Percentiles rank a stretch among this genome's conserved stretches.
Evolutionary conservation across 164 flowering plant species (phyloP).

Genomic region (Annona cherimola): DNA sequence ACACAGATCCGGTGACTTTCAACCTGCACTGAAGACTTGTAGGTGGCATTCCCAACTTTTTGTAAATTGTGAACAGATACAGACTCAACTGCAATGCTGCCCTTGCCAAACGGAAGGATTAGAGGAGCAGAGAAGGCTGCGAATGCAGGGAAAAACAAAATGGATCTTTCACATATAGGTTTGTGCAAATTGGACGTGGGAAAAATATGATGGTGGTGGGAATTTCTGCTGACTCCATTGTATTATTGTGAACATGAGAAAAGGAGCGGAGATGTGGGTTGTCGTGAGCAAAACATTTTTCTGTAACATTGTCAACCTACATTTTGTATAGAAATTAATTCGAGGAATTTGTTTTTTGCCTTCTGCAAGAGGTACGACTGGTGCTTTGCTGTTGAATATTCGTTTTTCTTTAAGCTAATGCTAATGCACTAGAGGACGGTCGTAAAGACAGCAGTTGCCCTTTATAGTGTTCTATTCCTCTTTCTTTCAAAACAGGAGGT

Average conservation of each 20-base stretch:
- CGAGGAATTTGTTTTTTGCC: too few relatives aligned
- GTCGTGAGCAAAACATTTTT: slow-evolving; percentile 5
- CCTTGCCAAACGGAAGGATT: neutral
- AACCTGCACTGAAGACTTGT: neutral
- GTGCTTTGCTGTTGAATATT: neutral
- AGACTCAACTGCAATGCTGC: neutral
- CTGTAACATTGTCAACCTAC: slow-evolving; percentile 7
- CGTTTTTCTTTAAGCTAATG: neutral
- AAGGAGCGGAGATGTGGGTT: neutral
- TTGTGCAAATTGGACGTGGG: slow-evolving; percentile 4
- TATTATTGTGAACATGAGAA: neutral
- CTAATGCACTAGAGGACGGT: neutral
- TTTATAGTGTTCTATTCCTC: neutral
- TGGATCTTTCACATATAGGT: neutral
- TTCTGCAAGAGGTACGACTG: neutral
- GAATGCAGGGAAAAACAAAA: neutral
- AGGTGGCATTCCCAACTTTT: neutral
- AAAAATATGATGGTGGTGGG: slow-evolving; percentile 10
- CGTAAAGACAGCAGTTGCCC: neutral
- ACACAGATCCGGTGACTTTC: slow-evolving; percentile 60
- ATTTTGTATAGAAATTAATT: slow-evolving; percentile 13
- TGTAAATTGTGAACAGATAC: neutral
- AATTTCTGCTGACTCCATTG: slow-evolving; percentile 9
- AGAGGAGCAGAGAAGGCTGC: neutral
- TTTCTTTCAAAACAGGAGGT: neutral